Evolutionary conservation across 2,329 filamentous ascomycete genomes (phyloP).

Genomic region (Alternaria burnsii): DNA sequence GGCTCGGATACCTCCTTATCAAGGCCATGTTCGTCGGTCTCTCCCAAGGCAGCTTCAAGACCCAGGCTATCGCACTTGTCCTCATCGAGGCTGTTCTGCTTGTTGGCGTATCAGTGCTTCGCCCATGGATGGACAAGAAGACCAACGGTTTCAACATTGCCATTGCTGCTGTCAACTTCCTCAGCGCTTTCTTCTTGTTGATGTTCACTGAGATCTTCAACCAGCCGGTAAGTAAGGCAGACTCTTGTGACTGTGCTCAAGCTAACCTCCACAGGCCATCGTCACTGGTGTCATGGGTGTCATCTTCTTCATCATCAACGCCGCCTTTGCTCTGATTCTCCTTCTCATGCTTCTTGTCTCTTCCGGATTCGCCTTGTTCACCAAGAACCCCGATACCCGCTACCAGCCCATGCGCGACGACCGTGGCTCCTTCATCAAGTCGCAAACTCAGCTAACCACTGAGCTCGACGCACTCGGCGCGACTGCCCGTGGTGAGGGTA

Average conservation of each 20-base stretch:
- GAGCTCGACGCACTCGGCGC: conserved; percentile 90
- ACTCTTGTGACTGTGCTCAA: background rate
- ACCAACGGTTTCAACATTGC: conserved; percentile 96
- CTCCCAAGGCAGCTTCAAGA: conserved; percentile 72
- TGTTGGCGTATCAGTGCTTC: conserved; percentile 78
- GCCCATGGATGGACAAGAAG: conserved; percentile 99
- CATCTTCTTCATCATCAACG: conserved; percentile 87
- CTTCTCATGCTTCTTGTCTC: conserved; percentile 83
- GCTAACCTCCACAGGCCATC: conserved; percentile 62
- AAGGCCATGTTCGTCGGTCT: conserved; percentile 91
- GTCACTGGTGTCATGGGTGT: conserved; percentile 90
- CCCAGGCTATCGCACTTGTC: conserved; percentile 83
- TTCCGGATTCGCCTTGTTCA: conserved; percentile 80
- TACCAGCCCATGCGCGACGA: conserved; percentile 98
- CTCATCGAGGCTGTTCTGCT: conserved; percentile 83
- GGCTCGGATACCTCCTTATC: conserved; percentile 79
- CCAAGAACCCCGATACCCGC: conserved; percentile 92
- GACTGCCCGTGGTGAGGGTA: conserved; percentile 81
- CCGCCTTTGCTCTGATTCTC: conserved; percentile 80
- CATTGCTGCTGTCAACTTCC: conserved; percentile 87
- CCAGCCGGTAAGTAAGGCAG: conserved; percentile 67
- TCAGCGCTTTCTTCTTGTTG: conserved; percentile 88
- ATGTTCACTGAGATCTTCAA: conserved; percentile 89
- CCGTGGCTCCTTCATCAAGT: conserved; percentile 97
- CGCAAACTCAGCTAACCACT: conserved; percentile 84